Conservation (phyloP, 495 filamentous ascomycete genomes). For the Daldinia bambusicola region DNA sequence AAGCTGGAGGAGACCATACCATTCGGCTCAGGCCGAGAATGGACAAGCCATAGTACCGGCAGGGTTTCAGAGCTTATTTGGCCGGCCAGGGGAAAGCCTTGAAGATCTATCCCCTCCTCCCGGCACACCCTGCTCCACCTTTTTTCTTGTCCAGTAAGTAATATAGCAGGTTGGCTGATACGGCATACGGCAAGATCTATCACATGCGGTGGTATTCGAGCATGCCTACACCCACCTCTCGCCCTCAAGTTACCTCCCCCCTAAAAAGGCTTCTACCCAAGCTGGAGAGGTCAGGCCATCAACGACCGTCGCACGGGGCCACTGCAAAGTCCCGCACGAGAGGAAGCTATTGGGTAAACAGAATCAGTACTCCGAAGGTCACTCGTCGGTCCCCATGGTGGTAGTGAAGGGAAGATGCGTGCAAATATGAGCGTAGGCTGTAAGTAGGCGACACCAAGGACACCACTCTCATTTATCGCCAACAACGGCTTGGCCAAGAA, state of each 20-base stretch:
- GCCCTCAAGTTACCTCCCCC: neutral
- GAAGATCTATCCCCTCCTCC: constrained; percentile 35
- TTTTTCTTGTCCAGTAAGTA: constrained; percentile 19
- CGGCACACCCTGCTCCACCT: constrained; percentile 26
- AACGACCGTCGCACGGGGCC: constrained; percentile 22
- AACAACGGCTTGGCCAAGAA: constrained; percentile 45
- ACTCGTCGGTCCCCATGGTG: constrained; percentile 6
- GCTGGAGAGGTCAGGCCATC: constrained; percentile 18
- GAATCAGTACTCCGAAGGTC: constrained; percentile 13
- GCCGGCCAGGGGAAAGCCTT: constrained; percentile 37
- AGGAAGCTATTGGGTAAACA: constrained; percentile 11
- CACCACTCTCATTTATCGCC: constrained; percentile 40
- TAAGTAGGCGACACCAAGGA: constrained; percentile 42
- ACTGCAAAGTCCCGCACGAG: constrained; percentile 27
- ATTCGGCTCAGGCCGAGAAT: constrained; percentile 52
- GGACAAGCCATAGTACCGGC: constrained; percentile 44
- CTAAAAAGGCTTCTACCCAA: neutral
- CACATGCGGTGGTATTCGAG: constrained; percentile 22
- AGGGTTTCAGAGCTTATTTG: constrained; percentile 51
- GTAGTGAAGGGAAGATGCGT: constrained; percentile 38
- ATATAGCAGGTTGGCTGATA: constrained; percentile 19
- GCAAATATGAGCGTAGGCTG: constrained; percentile 31
- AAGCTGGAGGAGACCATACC: constrained; percentile 36
- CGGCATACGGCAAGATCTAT: constrained; percentile 28
- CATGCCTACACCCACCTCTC: constrained; percentile 10